Evolutionary conservation across 345 rosid genomes (phyloP).

Genomic region (Punica granatum): DNA sequence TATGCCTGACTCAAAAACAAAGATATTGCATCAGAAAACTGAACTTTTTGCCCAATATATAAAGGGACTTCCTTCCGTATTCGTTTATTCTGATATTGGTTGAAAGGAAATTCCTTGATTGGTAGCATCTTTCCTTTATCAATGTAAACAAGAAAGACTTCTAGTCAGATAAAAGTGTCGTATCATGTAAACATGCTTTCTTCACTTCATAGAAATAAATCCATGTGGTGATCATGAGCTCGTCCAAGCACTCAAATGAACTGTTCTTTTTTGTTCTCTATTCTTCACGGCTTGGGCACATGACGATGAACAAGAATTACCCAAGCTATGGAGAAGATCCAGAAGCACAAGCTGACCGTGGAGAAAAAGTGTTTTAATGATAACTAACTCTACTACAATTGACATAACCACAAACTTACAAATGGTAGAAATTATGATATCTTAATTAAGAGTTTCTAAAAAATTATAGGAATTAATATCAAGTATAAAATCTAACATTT

Average conservation of each 20-base stretch:
- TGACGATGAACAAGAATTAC: slow-evolving; percentile 97
- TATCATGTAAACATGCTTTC: not conserved
- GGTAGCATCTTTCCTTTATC: not conserved
- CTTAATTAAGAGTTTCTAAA: too few species aligned
- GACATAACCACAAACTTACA: too few species aligned
- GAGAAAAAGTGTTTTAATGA: too few species aligned
- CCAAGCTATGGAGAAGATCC: slow-evolving; percentile 85
- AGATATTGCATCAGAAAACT: not conserved
- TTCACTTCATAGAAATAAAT: not conserved
- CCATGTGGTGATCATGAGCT: not conserved
- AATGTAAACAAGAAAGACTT: not conserved
- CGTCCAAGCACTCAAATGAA: not conserved
- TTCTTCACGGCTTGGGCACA: slow-evolving; percentile 77
- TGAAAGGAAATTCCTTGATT: not conserved
- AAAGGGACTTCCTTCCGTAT: not conserved
- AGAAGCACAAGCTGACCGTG: slow-evolving; percentile 45
- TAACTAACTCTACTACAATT: too few species aligned
- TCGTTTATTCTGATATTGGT: too few species aligned
- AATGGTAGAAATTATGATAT: too few species aligned
- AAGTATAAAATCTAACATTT: too few species aligned
- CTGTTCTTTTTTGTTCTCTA: not conserved
- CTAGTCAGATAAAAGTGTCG: not conserved
- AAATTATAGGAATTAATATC: too few species aligned
- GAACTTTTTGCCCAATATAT: not conserved
- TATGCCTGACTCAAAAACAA: not conserved